Evolutionary conservation across 176 grass and related monocot genomes (phyloP).

Genomic region (Hsuehochloa calcarea): DNA sequence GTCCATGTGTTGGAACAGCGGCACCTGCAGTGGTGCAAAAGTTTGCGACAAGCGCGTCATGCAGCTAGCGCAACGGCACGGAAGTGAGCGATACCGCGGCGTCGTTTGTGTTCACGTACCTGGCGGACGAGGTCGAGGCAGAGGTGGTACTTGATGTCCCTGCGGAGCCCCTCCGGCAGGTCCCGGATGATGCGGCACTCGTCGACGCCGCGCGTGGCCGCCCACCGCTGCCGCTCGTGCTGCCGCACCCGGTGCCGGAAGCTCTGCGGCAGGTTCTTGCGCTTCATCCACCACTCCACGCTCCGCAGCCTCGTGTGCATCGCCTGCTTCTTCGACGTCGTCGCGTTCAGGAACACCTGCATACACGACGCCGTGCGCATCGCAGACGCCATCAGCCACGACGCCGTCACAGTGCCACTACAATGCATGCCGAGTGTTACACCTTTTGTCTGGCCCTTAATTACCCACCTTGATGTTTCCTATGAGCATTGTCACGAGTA

Average conservation of each 20-base stretch:
- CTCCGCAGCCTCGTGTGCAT: slow-evolving; percentile 61
- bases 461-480: slow-evolving; percentile 81
- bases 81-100: no score
- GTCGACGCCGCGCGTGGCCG: slow-evolving; percentile 76
- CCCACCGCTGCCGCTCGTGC: slow-evolving; percentile 90
- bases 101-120: slow-evolving; percentile 28
- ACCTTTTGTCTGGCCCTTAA: no score
- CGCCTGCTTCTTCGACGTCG: slow-evolving; percentile 91
- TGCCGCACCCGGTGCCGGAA: slow-evolving; percentile 68
- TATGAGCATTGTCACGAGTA: slow-evolving; percentile 93
- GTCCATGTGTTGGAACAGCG: slow-evolving; percentile 97
- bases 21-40: slow-evolving; percentile 45
- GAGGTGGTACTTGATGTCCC: slow-evolving; percentile 94
- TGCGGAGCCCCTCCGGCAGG: slow-evolving; percentile 73
- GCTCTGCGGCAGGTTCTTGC: slow-evolving; percentile 43
- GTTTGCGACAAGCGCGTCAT: not conserved
- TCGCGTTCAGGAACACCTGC: slow-evolving; percentile 85
- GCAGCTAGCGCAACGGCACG: no score
- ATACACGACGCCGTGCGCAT: no score
- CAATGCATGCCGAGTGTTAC: no score
- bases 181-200: slow-evolving; percentile 64
- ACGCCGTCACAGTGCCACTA: not conserved
- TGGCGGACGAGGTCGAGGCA: slow-evolving; percentile 90
- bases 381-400: no score
- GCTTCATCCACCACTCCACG: slow-evolving; percentile 85